Percentiles rank a stretch among this genome's conserved stretches.
Conservation (phyloP, 495 filamentous ascomycete species). For the Penicillium cinerascens region DNA sequence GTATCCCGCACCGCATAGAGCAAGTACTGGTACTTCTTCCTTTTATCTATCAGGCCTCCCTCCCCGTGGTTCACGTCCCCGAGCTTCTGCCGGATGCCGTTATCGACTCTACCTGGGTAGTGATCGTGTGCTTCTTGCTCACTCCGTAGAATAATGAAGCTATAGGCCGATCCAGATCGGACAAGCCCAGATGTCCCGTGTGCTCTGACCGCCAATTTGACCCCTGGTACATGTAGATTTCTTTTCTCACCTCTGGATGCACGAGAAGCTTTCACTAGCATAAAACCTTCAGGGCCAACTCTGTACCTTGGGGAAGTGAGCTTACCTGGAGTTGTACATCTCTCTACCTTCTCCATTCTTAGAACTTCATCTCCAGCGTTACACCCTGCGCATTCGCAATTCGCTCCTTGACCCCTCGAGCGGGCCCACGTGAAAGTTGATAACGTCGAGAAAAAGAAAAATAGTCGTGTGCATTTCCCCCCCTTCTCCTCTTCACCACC, state of each 20-base stretch:
- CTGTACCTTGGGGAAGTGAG: not conserved
- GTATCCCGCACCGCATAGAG: not conserved
- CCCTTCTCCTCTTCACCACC: slow-evolving; percentile 4
- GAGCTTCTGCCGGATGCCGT: not conserved
- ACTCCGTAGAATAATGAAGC: not conserved
- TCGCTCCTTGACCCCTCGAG: not conserved
- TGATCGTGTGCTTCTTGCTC: not conserved
- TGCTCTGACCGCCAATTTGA: slow-evolving; percentile 15
- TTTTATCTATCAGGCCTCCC: not conserved
- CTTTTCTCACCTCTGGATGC: not conserved
- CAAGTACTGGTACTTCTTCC: not conserved
- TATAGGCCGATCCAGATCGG: not conserved
- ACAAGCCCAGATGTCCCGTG: not conserved
- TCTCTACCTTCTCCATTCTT: not conserved
- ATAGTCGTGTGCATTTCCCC: slow-evolving; percentile 17
- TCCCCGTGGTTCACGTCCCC: not conserved
- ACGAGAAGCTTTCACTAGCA: not conserved
- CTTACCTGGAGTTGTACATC: not conserved
- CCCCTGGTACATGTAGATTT: not conserved
- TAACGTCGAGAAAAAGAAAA: slow-evolving; percentile 26
- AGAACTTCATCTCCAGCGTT: not conserved
- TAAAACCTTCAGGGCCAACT: not conserved
- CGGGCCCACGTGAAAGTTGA: slow-evolving; percentile 21
- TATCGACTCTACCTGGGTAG: not conserved
- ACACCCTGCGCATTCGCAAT: not conserved